Conservation (phyloP, 2,329 filamentous ascomycete species). For the Aspergillus sp. region DNA sequence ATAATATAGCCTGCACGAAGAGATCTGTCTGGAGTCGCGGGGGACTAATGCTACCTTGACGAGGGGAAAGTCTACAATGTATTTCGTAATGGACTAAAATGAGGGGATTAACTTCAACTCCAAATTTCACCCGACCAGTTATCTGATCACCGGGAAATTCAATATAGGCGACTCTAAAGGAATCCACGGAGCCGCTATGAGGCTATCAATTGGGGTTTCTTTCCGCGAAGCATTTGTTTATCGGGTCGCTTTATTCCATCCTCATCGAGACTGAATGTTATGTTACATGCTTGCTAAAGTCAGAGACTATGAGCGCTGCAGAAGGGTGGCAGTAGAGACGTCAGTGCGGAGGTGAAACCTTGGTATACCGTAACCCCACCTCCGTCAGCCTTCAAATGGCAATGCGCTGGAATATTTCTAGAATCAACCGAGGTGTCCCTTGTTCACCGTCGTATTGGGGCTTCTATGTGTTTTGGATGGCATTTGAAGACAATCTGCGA, state of each 20-base stretch:
- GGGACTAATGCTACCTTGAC: not conserved
- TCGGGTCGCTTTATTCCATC: too few species aligned
- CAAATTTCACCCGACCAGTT: not conserved
- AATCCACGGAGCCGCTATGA: too few species aligned
- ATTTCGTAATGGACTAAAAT: not conserved
- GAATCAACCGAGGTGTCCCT: too few species aligned
- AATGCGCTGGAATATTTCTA: not conserved
- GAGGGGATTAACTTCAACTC: not conserved
- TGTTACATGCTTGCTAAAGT: too few species aligned
- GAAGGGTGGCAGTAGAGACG: too few species aligned
- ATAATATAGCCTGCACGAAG: not conserved
- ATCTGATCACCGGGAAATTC: not conserved
- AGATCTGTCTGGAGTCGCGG: not conserved
- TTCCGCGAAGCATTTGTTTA: not conserved
- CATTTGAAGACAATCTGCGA: not conserved
- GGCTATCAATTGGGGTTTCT: not conserved
- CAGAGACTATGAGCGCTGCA: too few species aligned
- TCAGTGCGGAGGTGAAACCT: too few species aligned
- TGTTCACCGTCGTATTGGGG: not conserved
- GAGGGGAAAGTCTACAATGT: not conserved
- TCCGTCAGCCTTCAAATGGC: not conserved
- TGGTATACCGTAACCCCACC: not conserved
- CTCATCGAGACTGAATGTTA: too few species aligned
- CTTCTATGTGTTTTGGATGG: not conserved
- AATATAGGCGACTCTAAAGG: not conserved